Percentiles rank a stretch among this genome's conserved stretches.
Evolutionary conservation across 78 protist species (phyloP).

Genomic region (Diacronema lutheri): DNA sequence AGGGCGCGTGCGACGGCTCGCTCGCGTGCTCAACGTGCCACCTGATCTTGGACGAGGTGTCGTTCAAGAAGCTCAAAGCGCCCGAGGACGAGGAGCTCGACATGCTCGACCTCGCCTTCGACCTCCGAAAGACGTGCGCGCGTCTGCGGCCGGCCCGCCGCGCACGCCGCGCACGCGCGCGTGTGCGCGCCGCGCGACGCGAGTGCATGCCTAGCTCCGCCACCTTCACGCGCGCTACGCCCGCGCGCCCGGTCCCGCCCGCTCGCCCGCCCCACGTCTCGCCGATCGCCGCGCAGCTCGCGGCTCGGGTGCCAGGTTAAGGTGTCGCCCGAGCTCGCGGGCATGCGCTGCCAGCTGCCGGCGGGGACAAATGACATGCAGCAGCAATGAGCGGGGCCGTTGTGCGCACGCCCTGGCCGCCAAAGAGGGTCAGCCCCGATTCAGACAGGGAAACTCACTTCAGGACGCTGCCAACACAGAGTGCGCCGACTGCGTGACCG

Average conservation of each 20-base stretch:
- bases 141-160: too few relatives aligned
- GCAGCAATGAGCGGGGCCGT: too few relatives aligned
- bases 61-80: constrained; percentile 65
- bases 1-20: constrained; percentile 86
- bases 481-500: too few relatives aligned
- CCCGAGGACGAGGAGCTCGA: constrained; percentile 84
- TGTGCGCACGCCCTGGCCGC: too few relatives aligned
- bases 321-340: too few relatives aligned
- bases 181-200: too few relatives aligned
- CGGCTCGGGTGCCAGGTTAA: not conserved
- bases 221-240: too few relatives aligned
- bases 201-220: not conserved
- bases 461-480: too few relatives aligned
- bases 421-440: too few relatives aligned
- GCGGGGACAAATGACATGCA: too few relatives aligned
- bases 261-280: not conserved
- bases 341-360: too few relatives aligned
- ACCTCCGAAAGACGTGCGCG: constrained; percentile 64
- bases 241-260: not conserved
- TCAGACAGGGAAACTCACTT: too few relatives aligned
- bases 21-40: constrained; percentile 94
- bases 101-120: constrained; percentile 88
- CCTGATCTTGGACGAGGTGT: constrained; percentile 58
- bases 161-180: not conserved
- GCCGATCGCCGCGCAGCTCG: not conserved